Conservation (phyloP, 169 alveolate species). For the Eimeria tenella region DNA sequence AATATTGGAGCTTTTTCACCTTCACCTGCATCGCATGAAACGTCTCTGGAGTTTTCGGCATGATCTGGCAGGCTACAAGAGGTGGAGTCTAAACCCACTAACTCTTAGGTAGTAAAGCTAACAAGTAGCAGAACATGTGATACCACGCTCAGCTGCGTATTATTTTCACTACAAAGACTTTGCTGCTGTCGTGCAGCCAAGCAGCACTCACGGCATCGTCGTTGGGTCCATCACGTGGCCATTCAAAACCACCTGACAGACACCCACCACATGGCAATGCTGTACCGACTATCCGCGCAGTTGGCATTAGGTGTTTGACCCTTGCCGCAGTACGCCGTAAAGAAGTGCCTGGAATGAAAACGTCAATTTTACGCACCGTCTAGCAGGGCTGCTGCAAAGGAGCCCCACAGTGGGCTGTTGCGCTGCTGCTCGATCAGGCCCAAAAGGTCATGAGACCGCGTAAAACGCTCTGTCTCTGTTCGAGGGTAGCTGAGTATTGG, state of each 20-base stretch:
- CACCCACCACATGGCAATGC: not conserved
- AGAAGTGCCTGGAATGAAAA: too few relatives aligned
- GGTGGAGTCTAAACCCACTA: too few relatives aligned
- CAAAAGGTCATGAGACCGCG: conserved; percentile 92
- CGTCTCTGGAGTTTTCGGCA: too few relatives aligned
- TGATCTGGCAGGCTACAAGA: too few relatives aligned
- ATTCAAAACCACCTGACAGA: conserved; percentile 80
- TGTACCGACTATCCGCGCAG: not conserved
- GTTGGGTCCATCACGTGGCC: conserved; percentile 93
- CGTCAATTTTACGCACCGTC: conserved; percentile 58
- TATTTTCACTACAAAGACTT: too few relatives aligned
- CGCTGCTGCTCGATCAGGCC: conserved; percentile 87
- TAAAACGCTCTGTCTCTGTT: conserved; percentile 98
- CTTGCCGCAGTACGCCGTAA: not conserved
- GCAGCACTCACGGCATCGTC: conserved; percentile 92
- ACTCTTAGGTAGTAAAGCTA: too few relatives aligned
- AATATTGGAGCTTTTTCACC: too few relatives aligned
- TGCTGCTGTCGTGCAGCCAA: not conserved
- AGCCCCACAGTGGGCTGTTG: conserved; percentile 92
- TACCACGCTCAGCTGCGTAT: not conserved
- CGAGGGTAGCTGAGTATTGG: conserved; percentile 98
- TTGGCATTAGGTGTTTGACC: not conserved
- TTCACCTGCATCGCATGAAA: too few relatives aligned
- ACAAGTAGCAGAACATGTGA: too few relatives aligned
- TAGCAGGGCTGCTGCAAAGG: conserved; percentile 89